Percentiles rank a stretch among this genome's conserved stretches.
phyloP scores from a whole-genome alignment of 768 basidiomycete genomes.

The Pleurotus pulmonarius region DNA sequence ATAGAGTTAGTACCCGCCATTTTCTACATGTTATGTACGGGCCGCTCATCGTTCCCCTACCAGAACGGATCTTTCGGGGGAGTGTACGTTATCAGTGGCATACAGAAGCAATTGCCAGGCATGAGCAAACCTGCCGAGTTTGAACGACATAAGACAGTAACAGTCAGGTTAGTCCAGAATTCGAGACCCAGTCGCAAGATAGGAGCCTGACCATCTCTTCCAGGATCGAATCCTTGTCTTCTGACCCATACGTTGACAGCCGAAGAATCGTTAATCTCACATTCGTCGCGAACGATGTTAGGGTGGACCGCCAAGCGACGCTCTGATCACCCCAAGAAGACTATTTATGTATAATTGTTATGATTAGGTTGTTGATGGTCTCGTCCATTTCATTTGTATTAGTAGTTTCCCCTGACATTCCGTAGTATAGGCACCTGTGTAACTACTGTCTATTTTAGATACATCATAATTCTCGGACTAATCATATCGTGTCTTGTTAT shows the following conservation, averaged over 20 bases:
- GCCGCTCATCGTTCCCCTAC: conserved; percentile 6
- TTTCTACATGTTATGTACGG: background rate
- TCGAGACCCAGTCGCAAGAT: background rate
- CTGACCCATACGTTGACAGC: conserved; percentile 33
- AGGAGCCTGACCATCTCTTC: background rate
- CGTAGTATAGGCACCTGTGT: background rate
- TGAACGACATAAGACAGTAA: conserved; percentile 48
- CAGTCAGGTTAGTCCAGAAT: conserved; percentile 37
- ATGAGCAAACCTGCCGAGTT: conserved; percentile 29
- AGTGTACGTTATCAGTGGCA: conserved; percentile 47
- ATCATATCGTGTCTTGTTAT: no score
- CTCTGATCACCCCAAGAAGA: background rate
- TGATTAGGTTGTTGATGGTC: background rate
- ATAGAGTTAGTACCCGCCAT: conserved; percentile 34
- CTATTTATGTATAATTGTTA: background rate
- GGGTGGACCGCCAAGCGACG: conserved; percentile 20
- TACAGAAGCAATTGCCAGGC: conserved; percentile 34
- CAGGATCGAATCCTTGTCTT: conserved; percentile 41
- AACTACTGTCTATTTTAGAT: background rate
- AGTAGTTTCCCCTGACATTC: background rate
- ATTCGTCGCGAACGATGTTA: conserved; percentile 46
- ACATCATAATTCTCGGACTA: background rate
- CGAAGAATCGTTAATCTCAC: conserved; percentile 44
- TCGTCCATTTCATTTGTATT: background rate
- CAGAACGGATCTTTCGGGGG: conserved; percentile 50